phyloP scores from a whole-genome alignment of 306 rosid species.

The Quercus robur region DNA sequence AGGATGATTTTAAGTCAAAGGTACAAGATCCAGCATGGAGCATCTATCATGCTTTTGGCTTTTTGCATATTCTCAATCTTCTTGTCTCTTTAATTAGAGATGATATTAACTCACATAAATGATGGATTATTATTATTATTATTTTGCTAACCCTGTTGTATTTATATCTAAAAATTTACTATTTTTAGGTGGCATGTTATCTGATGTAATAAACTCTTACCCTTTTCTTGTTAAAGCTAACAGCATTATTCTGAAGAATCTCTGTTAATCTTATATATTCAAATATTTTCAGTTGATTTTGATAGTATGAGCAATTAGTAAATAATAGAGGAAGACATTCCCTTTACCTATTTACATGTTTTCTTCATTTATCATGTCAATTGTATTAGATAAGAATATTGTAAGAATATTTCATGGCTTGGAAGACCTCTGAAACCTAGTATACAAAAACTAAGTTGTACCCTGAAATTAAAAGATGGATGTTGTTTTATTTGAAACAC shows the following conservation, averaged over 20 bases:
- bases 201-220: background rate
- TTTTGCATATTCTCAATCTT: background rate
- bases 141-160: background rate
- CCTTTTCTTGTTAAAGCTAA: background rate
- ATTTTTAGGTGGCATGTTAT: background rate
- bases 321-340: background rate
- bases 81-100: constrained; percentile 11
- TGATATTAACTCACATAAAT: background rate
- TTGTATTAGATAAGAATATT: background rate
- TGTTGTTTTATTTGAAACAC: background rate
- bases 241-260: background rate
- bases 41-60: background rate
- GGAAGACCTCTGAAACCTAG: background rate
- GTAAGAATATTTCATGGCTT: background rate
- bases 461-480: background rate
- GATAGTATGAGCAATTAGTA: background rate
- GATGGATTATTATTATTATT: background rate
- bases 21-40: constrained; percentile 29
- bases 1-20: constrained; percentile 86
- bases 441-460: background rate
- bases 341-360: background rate
- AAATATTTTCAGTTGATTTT: background rate
- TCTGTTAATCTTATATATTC: background rate
- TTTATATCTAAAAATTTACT: background rate
- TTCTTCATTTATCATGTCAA: background rate